Conservation (phyloP, 2,329 filamentous ascomycete species). For the Colletotrichum spaethianum region DNA sequence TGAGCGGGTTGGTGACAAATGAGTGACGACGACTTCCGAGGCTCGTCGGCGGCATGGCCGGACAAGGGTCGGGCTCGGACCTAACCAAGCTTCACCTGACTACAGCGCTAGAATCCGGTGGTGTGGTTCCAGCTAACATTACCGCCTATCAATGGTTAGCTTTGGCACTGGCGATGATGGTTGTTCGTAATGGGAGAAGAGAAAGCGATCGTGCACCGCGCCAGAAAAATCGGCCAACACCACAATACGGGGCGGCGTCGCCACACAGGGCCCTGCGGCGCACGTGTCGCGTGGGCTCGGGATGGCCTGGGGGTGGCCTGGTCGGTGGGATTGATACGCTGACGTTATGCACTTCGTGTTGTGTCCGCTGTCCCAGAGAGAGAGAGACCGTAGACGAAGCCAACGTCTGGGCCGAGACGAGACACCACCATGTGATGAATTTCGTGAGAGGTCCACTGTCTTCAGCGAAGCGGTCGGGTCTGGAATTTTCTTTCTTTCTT, state of each 20-base stretch:
- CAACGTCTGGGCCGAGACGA: slow-evolving; percentile 14
- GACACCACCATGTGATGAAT: slow-evolving; percentile 22
- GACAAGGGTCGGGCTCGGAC: slow-evolving; percentile 15
- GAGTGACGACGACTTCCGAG: slow-evolving; percentile 21
- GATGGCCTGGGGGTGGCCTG: slow-evolving; percentile 3
- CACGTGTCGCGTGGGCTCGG: slow-evolving; percentile 22
- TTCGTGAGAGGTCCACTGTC: slow-evolving; percentile 19
- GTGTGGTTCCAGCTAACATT: slow-evolving; percentile 2
- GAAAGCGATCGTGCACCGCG: slow-evolving; percentile 11
- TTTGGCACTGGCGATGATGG: slow-evolving; percentile 12
- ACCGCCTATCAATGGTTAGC: slow-evolving; percentile 4
- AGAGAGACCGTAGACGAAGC: slow-evolving; percentile 17
- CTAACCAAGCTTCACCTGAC: slow-evolving; percentile 13
- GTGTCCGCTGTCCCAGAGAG: neutral
- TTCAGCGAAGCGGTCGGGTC: neutral
- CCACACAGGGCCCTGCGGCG: slow-evolving; percentile 10
- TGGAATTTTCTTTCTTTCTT: neutral
- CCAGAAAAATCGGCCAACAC: neutral
- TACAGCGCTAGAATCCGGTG: slow-evolving; percentile 33
- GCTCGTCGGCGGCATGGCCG: slow-evolving; percentile 29
- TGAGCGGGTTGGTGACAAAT: neutral
- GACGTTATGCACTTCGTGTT: neutral
- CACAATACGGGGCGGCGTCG: slow-evolving; percentile 6
- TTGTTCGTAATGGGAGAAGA: slow-evolving; percentile 27
- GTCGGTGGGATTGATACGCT: neutral